A percentile compares a stretch with the other conserved stretches of the same genome.
Conservation (phyloP, 1,284 basidiomycete genomes). For the Pseudozyma sp. region DNA sequence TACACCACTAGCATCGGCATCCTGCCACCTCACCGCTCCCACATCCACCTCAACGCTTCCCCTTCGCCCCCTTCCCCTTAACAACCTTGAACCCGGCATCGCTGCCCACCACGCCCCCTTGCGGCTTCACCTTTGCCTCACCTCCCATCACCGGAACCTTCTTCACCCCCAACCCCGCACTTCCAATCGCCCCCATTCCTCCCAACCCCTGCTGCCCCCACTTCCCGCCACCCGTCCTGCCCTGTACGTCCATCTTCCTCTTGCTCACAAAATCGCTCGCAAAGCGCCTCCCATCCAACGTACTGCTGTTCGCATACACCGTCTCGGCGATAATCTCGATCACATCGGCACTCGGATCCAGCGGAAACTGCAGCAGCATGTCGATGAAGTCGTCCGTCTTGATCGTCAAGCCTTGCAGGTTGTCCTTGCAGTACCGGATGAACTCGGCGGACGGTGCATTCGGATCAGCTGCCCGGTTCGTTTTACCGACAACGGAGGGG, state of each 20-base stretch:
- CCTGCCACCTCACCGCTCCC: not conserved
- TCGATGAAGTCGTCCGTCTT: conserved; percentile 68
- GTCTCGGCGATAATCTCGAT: conserved; percentile 68
- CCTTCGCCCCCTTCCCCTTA: conserved; percentile 56
- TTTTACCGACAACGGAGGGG: no score
- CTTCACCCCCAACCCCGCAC: conserved; percentile 6
- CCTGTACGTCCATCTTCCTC: conserved; percentile 74
- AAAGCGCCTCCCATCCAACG: conserved; percentile 92
- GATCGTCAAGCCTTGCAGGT: conserved; percentile 83
- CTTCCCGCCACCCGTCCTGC: conserved; percentile 21
- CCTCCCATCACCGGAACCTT: not conserved
- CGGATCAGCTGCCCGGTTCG: conserved; percentile 68
- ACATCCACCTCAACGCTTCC: conserved; percentile 16
- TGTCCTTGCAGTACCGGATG: conserved; percentile 88
- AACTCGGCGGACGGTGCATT: conserved; percentile 88
- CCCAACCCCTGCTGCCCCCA: conserved; percentile 11
- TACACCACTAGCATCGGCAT: no score
- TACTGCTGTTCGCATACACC: conserved; percentile 90
- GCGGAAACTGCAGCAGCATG: conserved; percentile 69
- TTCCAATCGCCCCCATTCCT: conserved; percentile 13
- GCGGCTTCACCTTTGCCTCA: not conserved
- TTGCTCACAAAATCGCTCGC: conserved; percentile 88
- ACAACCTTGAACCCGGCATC: conserved; percentile 54
- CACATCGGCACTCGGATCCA: conserved; percentile 66
- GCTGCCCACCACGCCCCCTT: not conserved